Conservation (phyloP, 768 basidiomycete genomes). For the Gyrodon lividus region DNA sequence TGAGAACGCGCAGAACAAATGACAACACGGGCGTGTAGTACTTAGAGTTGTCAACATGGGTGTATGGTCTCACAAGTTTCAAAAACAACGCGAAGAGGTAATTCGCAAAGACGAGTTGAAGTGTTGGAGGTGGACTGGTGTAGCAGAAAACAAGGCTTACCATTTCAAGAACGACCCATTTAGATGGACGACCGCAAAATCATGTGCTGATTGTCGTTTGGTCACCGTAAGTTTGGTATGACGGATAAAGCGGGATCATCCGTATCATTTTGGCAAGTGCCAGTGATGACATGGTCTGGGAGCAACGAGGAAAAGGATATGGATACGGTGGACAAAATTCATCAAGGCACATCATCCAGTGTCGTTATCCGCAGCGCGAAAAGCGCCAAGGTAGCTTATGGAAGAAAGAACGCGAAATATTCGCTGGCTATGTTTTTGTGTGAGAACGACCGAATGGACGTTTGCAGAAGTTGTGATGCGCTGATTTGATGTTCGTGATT, state of each 20-base stretch:
- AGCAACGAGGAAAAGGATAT: no score
- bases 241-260: neutral
- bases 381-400: neutral
- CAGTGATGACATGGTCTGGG: no score
- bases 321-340: no score
- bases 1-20: neutral
- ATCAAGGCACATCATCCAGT: neutral
- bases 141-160: constrained; percentile 19
- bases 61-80: neutral
- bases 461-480: no score
- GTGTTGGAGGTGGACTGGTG: constrained; percentile 2
- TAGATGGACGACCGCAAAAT: neutral
- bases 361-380: neutral
- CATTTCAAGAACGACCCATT: constrained; percentile 16
- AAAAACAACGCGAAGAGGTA: neutral
- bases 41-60: neutral
- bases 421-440: neutral
- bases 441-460: no score
- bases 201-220: constrained; percentile 9
- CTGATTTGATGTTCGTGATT: no score
- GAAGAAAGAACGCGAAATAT: constrained; percentile 1
- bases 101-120: neutral
- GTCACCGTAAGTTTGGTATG: neutral
- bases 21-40: neutral
- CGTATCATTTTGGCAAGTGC: neutral